phyloP scores from a whole-genome alignment of 768 basidiomycete genomes.

The Suillus alpinus region DNA sequence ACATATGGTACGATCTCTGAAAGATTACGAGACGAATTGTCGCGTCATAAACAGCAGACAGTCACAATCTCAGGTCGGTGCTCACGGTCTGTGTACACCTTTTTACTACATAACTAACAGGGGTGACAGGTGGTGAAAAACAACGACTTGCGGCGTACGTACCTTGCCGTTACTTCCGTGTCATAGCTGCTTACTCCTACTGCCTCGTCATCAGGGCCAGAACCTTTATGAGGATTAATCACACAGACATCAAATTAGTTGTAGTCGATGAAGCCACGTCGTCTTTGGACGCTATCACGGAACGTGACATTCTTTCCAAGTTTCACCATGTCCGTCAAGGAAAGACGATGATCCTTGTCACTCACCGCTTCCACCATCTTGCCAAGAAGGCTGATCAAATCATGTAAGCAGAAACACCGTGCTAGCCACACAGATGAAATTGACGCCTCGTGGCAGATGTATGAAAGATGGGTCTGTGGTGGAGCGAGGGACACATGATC shows the following conservation, averaged over 20 bases:
- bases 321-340: conserved; percentile 38
- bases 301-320: conserved; percentile 44
- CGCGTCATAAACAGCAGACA: conserved; percentile 18
- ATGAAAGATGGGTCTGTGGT: conserved; percentile 30
- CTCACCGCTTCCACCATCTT: conserved; percentile 52
- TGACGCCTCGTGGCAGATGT: conserved; percentile 19
- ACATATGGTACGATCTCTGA: conserved; percentile 18
- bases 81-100: conserved; percentile 4
- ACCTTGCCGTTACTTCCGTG: background rate
- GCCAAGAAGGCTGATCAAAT: conserved; percentile 50
- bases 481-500: conserved; percentile 29
- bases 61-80: conserved; percentile 21
- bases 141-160: conserved; percentile 51
- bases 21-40: conserved; percentile 19
- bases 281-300: conserved; percentile 52
- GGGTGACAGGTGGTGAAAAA: conserved; percentile 38
- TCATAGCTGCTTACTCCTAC: background rate
- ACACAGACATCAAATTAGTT: conserved; percentile 41
- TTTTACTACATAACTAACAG: conserved; percentile 7
- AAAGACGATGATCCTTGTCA: conserved; percentile 55
- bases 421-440: background rate
- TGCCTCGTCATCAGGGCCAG: conserved; percentile 35
- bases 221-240: conserved; percentile 38
- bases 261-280: conserved; percentile 61
- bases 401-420: conserved; percentile 36